A percentile compares a stretch with the other conserved stretches of the same genome.
Conservation (phyloP, 495 filamentous ascomycete genomes). For the Podospora pseudopauciseta region DNA sequence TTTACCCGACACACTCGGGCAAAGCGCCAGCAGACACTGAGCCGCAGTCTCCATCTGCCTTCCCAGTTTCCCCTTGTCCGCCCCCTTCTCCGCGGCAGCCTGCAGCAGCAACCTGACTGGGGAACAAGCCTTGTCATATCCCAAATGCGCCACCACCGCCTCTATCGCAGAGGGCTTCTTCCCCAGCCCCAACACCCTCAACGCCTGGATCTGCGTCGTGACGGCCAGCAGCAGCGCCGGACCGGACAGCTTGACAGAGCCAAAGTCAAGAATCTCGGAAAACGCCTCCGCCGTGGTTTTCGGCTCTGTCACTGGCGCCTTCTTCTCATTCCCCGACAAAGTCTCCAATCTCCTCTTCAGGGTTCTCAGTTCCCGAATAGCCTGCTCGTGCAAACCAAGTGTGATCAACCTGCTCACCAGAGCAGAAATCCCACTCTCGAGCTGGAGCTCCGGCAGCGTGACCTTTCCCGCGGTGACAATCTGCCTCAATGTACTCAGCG, state of each 20-base stretch:
- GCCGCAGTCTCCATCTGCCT: conserved; percentile 68
- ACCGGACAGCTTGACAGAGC: conserved; percentile 36
- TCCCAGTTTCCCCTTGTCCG: conserved; percentile 55
- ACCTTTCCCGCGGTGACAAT: conserved; percentile 49
- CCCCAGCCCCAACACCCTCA: conserved; percentile 48
- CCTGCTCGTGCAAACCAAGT: conserved; percentile 69
- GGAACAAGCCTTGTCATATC: conserved; percentile 52
- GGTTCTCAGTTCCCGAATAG: conserved; percentile 69
- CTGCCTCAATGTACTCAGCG: conserved; percentile 65
- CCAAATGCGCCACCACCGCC: conserved; percentile 42
- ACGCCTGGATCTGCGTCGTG: conserved; percentile 49
- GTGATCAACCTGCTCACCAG: conserved; percentile 69
- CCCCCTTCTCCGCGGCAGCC: conserved; percentile 46
- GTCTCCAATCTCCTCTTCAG: conserved; percentile 61
- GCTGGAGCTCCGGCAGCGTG: conserved; percentile 61
- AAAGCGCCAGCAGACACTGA: conserved; percentile 61
- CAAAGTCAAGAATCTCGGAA: conserved; percentile 62
- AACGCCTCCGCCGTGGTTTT: conserved; percentile 46
- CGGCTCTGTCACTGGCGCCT: conserved; percentile 26
- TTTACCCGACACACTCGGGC: conserved; percentile 52
- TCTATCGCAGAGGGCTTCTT: conserved; percentile 52
- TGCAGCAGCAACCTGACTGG: conserved; percentile 60
- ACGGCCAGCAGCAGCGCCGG: conserved; percentile 46
- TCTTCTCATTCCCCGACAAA: conserved; percentile 32
- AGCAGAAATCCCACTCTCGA: conserved; percentile 79